A percentile compares a stretch with the other conserved stretches of the same genome.
These are phyloP conservation scores for Aspergillus luchuensis DNA, from an alignment of 2,329 filamentous ascomycete genomes.

Conservation along the genomic window DNA sequence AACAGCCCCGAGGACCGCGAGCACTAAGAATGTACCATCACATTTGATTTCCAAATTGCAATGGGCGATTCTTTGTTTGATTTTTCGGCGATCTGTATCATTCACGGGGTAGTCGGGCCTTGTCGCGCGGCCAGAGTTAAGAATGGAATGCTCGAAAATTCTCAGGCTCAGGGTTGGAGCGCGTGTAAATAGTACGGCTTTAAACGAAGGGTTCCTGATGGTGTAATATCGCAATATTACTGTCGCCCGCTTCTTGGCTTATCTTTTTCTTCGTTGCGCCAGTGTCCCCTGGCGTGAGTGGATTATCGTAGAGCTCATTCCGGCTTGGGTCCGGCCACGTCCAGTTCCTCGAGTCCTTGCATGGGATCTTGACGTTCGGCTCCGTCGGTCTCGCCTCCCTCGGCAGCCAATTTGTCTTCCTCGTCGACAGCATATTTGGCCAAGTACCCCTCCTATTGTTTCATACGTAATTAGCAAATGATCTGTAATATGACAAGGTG, in stretches of 20 bases:
- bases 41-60: constrained; percentile 32
- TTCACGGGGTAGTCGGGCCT: constrained; percentile 29
- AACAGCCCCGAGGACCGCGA: constrained; percentile 56
- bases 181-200: constrained; percentile 43
- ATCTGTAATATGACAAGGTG: not conserved
- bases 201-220: constrained; percentile 29
- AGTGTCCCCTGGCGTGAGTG: constrained; percentile 7
- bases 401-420: constrained; percentile 68
- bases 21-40: constrained; percentile 41
- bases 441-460: constrained; percentile 81
- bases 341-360: constrained; percentile 90
- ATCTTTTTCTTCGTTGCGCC: constrained; percentile 22
- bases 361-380: constrained; percentile 76
- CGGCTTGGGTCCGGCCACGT: constrained; percentile 88
- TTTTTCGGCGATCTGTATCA: constrained; percentile 33
- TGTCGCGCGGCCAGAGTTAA: constrained; percentile 24
- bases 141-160: constrained; percentile 24
- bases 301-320: constrained; percentile 53
- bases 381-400: constrained; percentile 55
- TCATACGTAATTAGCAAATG: constrained; percentile 26
- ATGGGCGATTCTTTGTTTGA: constrained; percentile 29
- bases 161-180: constrained; percentile 31
- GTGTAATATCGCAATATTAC: constrained; percentile 33
- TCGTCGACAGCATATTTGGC: constrained; percentile 83
- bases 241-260: constrained; percentile 24